Conservation (phyloP, 176 grass and related monocot genomes). For the Zizania latifolia region DNA sequence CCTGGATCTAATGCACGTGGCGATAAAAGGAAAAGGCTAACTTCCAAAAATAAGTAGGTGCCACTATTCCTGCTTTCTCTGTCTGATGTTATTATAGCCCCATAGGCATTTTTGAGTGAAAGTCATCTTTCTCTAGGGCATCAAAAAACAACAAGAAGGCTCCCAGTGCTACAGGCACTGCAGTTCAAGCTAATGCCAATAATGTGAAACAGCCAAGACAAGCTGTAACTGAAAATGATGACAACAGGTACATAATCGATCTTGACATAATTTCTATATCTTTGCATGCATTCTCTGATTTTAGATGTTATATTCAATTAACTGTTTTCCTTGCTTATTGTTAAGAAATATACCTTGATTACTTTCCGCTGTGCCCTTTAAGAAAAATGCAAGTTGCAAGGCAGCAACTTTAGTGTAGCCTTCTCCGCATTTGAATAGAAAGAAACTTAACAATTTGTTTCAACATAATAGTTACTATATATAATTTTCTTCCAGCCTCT, state of each 20-base stretch:
- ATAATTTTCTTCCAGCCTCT: not conserved
- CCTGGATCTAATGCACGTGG: constrained; percentile 38
- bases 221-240: constrained; percentile 45
- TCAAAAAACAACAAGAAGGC: constrained; percentile 58
- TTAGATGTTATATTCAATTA: not conserved
- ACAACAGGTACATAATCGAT: constrained; percentile 49
- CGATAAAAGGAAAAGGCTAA: constrained; percentile 49
- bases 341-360: not conserved
- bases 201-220: constrained; percentile 47
- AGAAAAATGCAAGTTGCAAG: not conserved
- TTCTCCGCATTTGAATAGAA: not conserved
- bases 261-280: constrained; percentile 5
- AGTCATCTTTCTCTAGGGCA: constrained; percentile 42
- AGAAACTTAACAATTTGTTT: not conserved
- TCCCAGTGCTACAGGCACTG: constrained; percentile 22
- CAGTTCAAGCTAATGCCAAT: constrained; percentile 28
- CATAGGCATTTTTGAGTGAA: not conserved
- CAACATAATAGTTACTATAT: not conserved
- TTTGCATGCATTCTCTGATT: constrained; percentile 17
- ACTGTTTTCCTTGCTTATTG: not conserved
- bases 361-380: constrained; percentile 1
- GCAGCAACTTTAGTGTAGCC: not conserved
- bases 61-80: not conserved
- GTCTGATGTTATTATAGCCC: constrained; percentile 12
- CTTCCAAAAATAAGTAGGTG: constrained; percentile 46